Evolutionary conservation across 1,284 basidiomycete genomes (phyloP).

Genomic region (Irpex sp.): DNA sequence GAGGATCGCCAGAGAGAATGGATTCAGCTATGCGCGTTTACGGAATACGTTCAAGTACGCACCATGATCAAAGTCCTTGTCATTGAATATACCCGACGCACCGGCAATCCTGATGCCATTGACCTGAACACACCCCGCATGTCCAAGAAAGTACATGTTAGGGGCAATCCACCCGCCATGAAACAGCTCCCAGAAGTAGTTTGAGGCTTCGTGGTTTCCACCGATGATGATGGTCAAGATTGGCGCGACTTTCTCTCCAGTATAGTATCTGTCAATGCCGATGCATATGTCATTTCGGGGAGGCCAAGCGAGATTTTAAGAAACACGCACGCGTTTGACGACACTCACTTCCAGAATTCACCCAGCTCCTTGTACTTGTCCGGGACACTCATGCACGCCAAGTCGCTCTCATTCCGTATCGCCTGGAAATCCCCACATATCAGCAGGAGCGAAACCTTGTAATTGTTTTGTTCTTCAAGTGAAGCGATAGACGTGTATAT

Average conservation of each 20-base stretch:
- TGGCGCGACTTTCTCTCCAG: constrained; percentile 77
- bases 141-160: constrained; percentile 96
- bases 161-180: constrained; percentile 96
- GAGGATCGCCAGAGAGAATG: not conserved
- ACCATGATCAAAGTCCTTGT: constrained; percentile 78
- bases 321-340: not conserved
- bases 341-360: constrained; percentile 75
- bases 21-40: not conserved
- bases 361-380: constrained; percentile 85
- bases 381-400: constrained; percentile 90
- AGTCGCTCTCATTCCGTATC: constrained; percentile 81
- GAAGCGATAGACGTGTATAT: constrained; percentile 80
- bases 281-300: not conserved
- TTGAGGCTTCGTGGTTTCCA: constrained; percentile 97
- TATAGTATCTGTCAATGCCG: constrained; percentile 68
- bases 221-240: constrained; percentile 93
- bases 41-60: constrained; percentile 18
- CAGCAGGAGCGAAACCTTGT: constrained; percentile 81
- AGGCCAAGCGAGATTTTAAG: not conserved
- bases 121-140: constrained; percentile 86
- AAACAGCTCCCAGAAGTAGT: constrained; percentile 96
- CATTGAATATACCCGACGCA: constrained; percentile 91
- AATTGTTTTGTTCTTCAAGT: constrained; percentile 59
- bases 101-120: constrained; percentile 88
- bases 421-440: constrained; percentile 98